Evolutionary conservation across 1,284 basidiomycete species (phyloP).

Genomic region (Waitea zeae): DNA sequence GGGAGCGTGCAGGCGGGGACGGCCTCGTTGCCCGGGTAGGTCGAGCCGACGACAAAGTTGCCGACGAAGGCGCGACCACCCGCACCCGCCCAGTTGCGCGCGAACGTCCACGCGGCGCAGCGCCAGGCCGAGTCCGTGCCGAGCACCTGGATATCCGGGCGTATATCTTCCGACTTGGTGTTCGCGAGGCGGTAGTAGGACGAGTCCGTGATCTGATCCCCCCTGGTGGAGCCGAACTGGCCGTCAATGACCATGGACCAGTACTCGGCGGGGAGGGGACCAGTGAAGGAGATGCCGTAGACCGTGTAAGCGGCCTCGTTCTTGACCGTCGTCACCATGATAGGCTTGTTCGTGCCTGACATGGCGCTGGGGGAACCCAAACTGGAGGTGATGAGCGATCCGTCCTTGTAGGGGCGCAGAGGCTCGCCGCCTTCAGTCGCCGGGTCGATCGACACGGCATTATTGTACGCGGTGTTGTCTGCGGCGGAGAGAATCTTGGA

Average conservation of each 20-base stretch:
- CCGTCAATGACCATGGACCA: constrained; percentile 23
- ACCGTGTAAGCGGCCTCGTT: constrained; percentile 53
- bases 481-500: constrained; percentile 33
- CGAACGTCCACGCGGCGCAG: constrained; percentile 56
- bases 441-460: constrained; percentile 25
- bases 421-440: constrained; percentile 38
- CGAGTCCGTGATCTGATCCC: constrained; percentile 26
- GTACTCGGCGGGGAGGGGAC: constrained; percentile 19
- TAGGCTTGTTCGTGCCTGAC: constrained; percentile 37
- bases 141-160: constrained; percentile 36
- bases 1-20: constrained; percentile 35
- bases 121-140: constrained; percentile 58
- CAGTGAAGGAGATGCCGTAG: constrained; percentile 21
- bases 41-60: constrained; percentile 46
- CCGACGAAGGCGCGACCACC: constrained; percentile 59
- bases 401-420: constrained; percentile 44
- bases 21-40: constrained; percentile 45
- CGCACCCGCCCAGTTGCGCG: constrained; percentile 38
- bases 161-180: no score
- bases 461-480: constrained; percentile 18
- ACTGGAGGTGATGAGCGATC: constrained; percentile 34
- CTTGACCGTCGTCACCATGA: constrained; percentile 52
- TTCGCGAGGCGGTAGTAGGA: constrained; percentile 31
- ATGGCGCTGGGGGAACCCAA: constrained; percentile 39
- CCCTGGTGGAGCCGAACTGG: constrained; percentile 31